A percentile compares a stretch with the other conserved stretches of the same genome.
Conservation (phyloP, 305 asterid species). For the Fraxinus sp. region DNA sequence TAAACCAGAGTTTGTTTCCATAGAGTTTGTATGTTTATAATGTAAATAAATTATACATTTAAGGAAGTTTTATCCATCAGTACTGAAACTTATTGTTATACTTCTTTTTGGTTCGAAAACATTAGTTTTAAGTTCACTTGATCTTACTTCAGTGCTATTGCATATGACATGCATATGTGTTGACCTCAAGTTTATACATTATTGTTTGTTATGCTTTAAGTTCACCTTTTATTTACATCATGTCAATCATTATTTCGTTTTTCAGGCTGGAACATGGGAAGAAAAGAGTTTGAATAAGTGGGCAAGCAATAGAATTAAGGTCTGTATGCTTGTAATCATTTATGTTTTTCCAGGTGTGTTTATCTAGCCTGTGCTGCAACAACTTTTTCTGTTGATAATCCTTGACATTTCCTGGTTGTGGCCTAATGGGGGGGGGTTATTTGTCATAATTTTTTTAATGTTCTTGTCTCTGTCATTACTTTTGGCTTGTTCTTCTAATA, state of each 20-base stretch:
- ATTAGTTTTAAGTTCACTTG: neutral
- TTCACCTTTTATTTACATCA: neutral
- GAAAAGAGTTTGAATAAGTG: constrained; percentile 82
- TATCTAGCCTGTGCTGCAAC: neutral
- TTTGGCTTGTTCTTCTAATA: neutral
- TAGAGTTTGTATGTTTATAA: neutral
- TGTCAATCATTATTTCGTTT: neutral
- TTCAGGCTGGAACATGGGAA: constrained; percentile 99
- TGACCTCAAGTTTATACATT: neutral
- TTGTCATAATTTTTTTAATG: neutral
- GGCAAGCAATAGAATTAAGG: constrained; percentile 88
- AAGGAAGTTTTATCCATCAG: neutral
- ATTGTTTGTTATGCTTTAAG: neutral
- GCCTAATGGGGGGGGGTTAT: neutral
- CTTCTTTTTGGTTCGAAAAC: neutral
- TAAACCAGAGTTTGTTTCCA: neutral
- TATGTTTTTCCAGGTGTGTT: neutral
- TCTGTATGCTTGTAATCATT: constrained; percentile 25
- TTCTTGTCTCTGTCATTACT: neutral
- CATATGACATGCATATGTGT: neutral
- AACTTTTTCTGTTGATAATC: neutral
- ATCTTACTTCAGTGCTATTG: neutral
- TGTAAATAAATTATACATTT: neutral
- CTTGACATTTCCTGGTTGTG: neutral
- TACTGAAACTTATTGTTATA: neutral